Percentiles rank a stretch among this genome's conserved stretches.
Evolutionary conservation across 202 grass and related monocot genomes (phyloP).

Genomic region (Brachypodium distachyon): DNA sequence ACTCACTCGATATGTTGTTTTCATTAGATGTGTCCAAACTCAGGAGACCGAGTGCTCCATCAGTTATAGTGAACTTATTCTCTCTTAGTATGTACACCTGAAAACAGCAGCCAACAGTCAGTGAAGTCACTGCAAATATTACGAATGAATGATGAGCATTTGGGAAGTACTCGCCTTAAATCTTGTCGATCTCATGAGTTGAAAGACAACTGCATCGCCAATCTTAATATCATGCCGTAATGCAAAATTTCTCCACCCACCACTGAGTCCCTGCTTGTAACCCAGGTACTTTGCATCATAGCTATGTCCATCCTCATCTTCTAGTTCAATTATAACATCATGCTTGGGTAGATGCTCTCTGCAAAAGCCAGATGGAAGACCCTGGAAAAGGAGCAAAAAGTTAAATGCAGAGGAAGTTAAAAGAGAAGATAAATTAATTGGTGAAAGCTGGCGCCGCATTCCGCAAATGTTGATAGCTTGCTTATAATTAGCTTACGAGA

Average conservation of each 20-base stretch:
- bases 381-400: conserved; percentile 13
- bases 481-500: background rate
- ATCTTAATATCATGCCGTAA: conserved; percentile 33
- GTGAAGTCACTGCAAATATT: background rate
- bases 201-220: conserved; percentile 40
- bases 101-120: background rate
- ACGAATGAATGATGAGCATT: background rate
- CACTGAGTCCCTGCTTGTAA: conserved; percentile 48
- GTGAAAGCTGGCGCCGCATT: background rate
- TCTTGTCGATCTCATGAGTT: conserved; percentile 17
- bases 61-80: background rate
- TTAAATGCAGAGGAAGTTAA: background rate
- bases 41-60: conserved; percentile 5
- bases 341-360: conserved; percentile 38
- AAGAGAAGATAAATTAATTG: background rate
- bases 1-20: conserved; percentile 22
- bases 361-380: conserved; percentile 40
- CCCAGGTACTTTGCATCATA: conserved; percentile 21
- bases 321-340: conserved; percentile 22
- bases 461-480: background rate
- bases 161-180: conserved; percentile 31
- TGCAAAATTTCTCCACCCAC: conserved; percentile 40
- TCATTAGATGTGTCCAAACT: background rate
- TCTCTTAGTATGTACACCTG: conserved; percentile 15
- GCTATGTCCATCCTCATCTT: conserved; percentile 36